Conservation (phyloP, 1,284 basidiomycete species). For the Tremellales sp. region DNA sequence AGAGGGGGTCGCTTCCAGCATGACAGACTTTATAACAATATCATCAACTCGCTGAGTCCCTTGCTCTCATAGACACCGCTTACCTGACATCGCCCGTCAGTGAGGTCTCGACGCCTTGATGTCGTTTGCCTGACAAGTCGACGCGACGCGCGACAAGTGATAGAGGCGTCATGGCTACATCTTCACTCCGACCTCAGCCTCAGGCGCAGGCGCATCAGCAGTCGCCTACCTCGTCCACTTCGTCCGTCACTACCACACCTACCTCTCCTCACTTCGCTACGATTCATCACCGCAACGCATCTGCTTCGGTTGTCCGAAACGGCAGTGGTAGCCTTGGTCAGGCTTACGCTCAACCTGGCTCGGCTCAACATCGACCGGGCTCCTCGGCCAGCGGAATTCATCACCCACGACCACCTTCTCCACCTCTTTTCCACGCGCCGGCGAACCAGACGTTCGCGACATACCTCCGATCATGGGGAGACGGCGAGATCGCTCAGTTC, state of each 20-base stretch:
- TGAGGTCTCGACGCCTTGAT: too few relatives aligned
- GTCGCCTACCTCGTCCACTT: conserved; percentile 20
- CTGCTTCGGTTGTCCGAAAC: not conserved
- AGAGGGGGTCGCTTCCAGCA: too few relatives aligned
- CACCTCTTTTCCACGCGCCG: conserved; percentile 29
- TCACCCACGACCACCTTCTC: conserved; percentile 30
- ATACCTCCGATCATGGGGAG: conserved; percentile 39
- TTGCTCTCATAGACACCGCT: too few relatives aligned
- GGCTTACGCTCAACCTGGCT: conserved; percentile 3
- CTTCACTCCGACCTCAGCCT: not conserved
- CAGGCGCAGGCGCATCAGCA: not conserved
- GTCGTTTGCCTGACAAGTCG: too few relatives aligned
- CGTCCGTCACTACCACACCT: conserved; percentile 26
- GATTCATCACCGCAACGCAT: conserved; percentile 9
- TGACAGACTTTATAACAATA: too few relatives aligned
- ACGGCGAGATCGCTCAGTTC: conserved; percentile 33
- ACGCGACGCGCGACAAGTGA: too few relatives aligned
- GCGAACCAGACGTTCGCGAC: conserved; percentile 22
- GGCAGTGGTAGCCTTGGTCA: not conserved
- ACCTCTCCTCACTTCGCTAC: conserved; percentile 23
- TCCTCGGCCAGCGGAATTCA: conserved; percentile 3
- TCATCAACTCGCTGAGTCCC: too few relatives aligned
- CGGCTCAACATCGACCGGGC: conserved; percentile 10
- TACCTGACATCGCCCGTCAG: too few relatives aligned
- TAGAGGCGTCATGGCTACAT: too few relatives aligned